phyloP scores from a whole-genome alignment of 305 asterid genomes.

The Lippia alba region DNA sequence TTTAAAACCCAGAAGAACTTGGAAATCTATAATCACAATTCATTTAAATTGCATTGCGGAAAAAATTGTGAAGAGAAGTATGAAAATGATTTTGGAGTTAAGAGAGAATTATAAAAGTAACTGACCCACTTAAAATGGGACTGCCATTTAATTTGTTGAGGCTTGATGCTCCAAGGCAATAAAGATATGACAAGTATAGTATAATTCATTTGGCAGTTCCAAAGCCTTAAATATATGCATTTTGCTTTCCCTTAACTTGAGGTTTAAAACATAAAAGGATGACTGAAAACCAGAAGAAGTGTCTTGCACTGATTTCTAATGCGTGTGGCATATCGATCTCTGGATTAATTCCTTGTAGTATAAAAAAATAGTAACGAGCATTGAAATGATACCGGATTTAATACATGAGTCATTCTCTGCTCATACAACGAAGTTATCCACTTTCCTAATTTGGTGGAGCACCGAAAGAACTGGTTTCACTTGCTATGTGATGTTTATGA shows the following conservation, averaged over 20 bases:
- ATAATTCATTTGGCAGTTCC: not conserved
- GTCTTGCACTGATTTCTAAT: constrained; percentile 6
- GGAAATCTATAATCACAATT: constrained; percentile 5
- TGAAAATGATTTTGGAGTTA: not conserved
- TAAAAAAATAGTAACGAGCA: constrained; percentile 8
- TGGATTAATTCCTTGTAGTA: not conserved
- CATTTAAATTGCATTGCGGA: not conserved
- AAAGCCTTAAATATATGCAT: not conserved
- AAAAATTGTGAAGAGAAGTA: constrained; percentile 13
- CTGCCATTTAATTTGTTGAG: not conserved
- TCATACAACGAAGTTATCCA: not conserved
- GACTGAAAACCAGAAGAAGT: not conserved
- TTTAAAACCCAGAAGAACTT: not conserved
- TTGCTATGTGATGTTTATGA: constrained; percentile 27
- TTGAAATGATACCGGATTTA: not conserved
- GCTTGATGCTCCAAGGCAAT: not conserved
- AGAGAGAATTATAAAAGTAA: not conserved
- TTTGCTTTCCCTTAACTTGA: constrained; percentile 10
- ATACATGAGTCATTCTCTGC: not conserved
- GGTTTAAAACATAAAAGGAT: too few relatives aligned
- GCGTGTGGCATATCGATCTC: not conserved
- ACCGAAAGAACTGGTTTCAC: not conserved
- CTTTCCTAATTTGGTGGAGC: constrained; percentile 15
- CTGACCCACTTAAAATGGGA: too few relatives aligned
- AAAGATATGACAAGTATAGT: constrained; percentile 17